phyloP scores from a whole-genome alignment of 805 yeast species.

The Candida dajiaensis region DNA sequence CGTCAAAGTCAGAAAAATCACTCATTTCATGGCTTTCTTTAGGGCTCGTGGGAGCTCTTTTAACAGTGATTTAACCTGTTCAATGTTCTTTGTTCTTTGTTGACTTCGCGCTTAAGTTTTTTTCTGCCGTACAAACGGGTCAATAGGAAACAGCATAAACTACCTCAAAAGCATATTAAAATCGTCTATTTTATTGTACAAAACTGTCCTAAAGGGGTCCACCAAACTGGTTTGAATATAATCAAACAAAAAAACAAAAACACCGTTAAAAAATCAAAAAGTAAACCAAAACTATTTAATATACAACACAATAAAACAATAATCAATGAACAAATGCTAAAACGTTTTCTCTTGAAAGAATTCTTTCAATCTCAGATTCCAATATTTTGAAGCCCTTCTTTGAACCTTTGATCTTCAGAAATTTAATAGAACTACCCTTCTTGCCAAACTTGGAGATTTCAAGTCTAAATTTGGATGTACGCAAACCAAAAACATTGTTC shows the following conservation, averaged over 20 bases:
- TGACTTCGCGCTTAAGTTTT: too few relatives aligned
- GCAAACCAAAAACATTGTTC: slow-evolving; percentile 54
- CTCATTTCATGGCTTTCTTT: slow-evolving; percentile 7
- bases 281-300: not conserved
- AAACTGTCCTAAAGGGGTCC: not conserved
- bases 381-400: slow-evolving; percentile 53
- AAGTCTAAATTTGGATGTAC: slow-evolving; percentile 59
- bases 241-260: not conserved
- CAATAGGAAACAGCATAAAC: not conserved
- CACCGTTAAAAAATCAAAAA: not conserved
- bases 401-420: slow-evolving; percentile 63
- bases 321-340: slow-evolving; percentile 26
- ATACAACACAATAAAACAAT: not conserved
- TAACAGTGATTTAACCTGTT: too few relatives aligned
- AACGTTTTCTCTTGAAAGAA: slow-evolving; percentile 59
- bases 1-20: slow-evolving; percentile 38
- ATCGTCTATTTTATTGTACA: slow-evolving; percentile 2
- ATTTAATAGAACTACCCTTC: slow-evolving; percentile 47
- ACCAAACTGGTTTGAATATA: not conserved
- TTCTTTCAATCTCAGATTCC: slow-evolving; percentile 57
- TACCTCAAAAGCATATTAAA: not conserved
- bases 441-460: slow-evolving; percentile 37
- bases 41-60: too few relatives aligned
- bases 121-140: not conserved
- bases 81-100: too few relatives aligned